Base-by-base conservation (phyloP, 495 filamentous ascomycete species). In the Talaromyces adpressus region DNA sequence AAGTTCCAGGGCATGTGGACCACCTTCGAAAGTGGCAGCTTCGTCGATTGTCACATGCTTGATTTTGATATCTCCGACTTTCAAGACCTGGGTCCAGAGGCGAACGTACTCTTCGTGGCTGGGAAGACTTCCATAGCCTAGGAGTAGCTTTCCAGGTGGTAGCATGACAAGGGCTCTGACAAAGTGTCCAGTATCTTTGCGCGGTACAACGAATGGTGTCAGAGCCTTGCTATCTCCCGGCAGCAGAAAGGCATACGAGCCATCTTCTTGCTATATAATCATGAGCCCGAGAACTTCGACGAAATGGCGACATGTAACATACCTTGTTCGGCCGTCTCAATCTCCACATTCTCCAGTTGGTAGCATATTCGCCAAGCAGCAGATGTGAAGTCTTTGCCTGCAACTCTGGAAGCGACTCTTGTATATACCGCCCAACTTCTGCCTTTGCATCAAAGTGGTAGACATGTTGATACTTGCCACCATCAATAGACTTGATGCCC, bases 371-470 rank as follows among this genome's bases (percentile, higher is more conserved):
- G 7, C 39, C 14, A n/a, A 45, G 39, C 39, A 45, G 16, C 16
- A 45, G 16, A 0, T 45, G 39, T 1, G 39, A 45, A 45, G 39
- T 45, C 39, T 45, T 45, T 45, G 14, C 16, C 18, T 45, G 18
- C 39, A 45, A 45, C n/a, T 45, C 0, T 4, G 39, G 39, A 7
- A 45, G 14, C 4, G 39, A 45, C 3, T 45, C 39, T n/a, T 45
- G 39, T 45, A 80, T 77, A 59, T 79, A 77, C 0, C 76, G 67
- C 6, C 71, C 74, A 6, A 79, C 65, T 4, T 61, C 53, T 0
- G 73, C 76, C 51, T 79, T 80, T 14, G 73, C 66, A 30, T 80
- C 75, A 69, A 70, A 74, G 59, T 80, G 76, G 27, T 69, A 69
- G 0, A 72, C 75, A 20, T 67, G 57, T 7, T 45, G 39, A 56